Percentiles rank a stretch among this genome's conserved stretches.
Conservation (phyloP, 1,284 basidiomycete genomes). For the Ustilago nuda region DNA sequence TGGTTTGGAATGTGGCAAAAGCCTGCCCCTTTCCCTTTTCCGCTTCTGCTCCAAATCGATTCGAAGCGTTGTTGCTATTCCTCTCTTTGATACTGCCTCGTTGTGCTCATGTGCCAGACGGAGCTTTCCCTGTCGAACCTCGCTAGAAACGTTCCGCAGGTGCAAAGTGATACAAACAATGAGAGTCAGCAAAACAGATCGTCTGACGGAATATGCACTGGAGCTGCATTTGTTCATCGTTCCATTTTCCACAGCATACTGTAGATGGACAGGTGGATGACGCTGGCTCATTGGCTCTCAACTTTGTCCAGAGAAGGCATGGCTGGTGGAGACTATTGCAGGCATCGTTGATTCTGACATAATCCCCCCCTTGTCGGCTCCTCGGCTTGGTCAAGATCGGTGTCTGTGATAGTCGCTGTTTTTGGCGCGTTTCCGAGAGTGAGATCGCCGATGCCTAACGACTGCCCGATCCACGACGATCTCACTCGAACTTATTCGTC, state of each 20-base stretch:
- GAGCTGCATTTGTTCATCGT: neutral
- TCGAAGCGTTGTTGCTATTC: neutral
- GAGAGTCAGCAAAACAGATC: neutral
- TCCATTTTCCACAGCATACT: neutral
- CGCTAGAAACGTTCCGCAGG: neutral
- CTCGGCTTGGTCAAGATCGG: too few relatives aligned
- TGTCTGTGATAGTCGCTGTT: too few relatives aligned
- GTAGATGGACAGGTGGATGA: too few relatives aligned
- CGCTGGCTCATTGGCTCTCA: neutral
- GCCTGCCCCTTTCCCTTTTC: neutral
- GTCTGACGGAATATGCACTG: neutral
- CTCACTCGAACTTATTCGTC: neutral
- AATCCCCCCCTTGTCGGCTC: too few relatives aligned
- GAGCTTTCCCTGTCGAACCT: neutral
- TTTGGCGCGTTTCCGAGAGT: too few relatives aligned
- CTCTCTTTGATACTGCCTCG: neutral
- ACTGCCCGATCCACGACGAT: neutral
- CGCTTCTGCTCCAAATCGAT: neutral
- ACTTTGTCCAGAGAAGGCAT: neutral
- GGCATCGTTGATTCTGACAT: too few relatives aligned
- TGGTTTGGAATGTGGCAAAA: neutral
- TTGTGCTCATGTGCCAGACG: neutral
- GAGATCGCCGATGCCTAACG: neutral
- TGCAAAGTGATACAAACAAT: neutral
- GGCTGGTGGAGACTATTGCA: neutral